Evolutionary conservation across 1,284 basidiomycete genomes (phyloP), one percentile per base, ranked within the genome.

Genomic region (Phylloboletellus chloephorus): DNA sequence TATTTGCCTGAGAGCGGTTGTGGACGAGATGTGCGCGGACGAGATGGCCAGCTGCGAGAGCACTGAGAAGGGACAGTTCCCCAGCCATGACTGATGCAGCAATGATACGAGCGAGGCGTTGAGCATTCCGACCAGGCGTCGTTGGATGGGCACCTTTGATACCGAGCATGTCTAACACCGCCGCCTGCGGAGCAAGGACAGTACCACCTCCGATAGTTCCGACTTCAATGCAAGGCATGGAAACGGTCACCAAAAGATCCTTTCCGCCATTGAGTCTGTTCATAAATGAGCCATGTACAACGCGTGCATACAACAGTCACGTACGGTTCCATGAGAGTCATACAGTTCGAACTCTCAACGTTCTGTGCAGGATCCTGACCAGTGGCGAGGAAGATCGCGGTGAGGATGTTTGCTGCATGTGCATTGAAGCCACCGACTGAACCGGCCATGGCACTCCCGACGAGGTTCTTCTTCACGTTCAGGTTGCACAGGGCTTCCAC

Each of bases 311-410:
- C 19, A 40, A 41, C 41, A 33, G 19, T 32, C 3, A 88, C 87
- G 66, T 63, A 93, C 81, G 93, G 82, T 66, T 99, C 96, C 94
- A 98, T 98, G 37, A 96, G 69, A 6, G 94, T 98, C 73, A 99
- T 97, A 67, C 96, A 99, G 63, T 91, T 95, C 39, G 92, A 95
- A 49, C 89, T 94, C 71, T 97, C 96, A 17, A 99, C 95, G 65
- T 98, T 97, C 72, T 98, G 95, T 12, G 96, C 96, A 3, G 96
- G 96, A 60, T 99, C 96, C 69, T 99, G 96, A 16, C 96, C 96
- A 33, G 92, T 95, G 13, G 96, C 96, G 47, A 99, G 71, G 72
- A 88, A 98, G 51, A 98, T 74, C 6, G 96, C 92, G 33, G 96
- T 98, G 46, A 98, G 70, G 55, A 98, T 98, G 66, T 98, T 98